Conservation (phyloP, 257 asterid species). For the Solanum gracilifrons region DNA sequence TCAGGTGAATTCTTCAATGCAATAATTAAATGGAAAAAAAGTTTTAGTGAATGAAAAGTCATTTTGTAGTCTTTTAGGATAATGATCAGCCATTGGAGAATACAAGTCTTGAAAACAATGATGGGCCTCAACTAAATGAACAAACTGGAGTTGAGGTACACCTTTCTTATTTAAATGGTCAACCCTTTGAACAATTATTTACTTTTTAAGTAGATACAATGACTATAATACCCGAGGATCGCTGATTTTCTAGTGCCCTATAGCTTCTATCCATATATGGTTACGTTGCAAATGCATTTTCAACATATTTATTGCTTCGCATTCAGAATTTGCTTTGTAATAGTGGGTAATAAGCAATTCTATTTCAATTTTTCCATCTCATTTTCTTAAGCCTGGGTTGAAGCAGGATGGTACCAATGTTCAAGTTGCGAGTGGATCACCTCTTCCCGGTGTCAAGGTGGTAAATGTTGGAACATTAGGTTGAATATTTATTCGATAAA, state of each 20-base stretch:
- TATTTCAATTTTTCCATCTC: not conserved
- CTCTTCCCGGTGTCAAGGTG: slow-evolving; percentile 98
- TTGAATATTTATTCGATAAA: not conserved
- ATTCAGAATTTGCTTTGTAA: not conserved
- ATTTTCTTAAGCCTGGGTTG: slow-evolving; percentile 12
- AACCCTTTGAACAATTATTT: not conserved
- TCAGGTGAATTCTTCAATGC: not conserved
- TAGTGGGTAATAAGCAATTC: not conserved
- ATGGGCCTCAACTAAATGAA: slow-evolving; percentile 12
- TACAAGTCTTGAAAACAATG: slow-evolving; percentile 16
- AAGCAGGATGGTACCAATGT: slow-evolving; percentile 36
- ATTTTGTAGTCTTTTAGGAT: slow-evolving; percentile 18
- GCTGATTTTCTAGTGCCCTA: not conserved
- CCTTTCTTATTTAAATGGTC: not conserved
- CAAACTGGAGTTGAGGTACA: slow-evolving; percentile 45
- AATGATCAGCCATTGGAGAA: slow-evolving; percentile 35
- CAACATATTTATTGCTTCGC: not conserved
- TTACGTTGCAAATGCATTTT: not conserved
- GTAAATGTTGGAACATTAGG: slow-evolving; percentile 21
- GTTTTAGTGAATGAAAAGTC: not conserved
- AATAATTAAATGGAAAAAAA: not conserved
- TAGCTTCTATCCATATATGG: not conserved
- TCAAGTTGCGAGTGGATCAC: slow-evolving; percentile 80
- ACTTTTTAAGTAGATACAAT: not conserved
- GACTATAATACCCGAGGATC: not conserved